phyloP scores from a whole-genome alignment of 2,329 filamentous ascomycete species.

The Alternaria alternata region DNA sequence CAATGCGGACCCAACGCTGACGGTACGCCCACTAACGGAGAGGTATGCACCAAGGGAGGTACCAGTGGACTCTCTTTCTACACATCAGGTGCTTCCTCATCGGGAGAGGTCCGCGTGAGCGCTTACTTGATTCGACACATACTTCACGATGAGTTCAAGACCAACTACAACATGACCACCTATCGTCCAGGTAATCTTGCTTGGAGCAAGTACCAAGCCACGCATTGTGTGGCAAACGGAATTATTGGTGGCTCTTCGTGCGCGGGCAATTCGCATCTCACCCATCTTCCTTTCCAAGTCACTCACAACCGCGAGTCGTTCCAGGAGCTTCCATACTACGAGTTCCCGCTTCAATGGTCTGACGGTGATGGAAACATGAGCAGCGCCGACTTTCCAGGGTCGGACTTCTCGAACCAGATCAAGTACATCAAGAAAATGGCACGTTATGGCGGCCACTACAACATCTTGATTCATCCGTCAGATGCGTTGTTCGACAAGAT shows the following conservation, averaged over 20 bases:
- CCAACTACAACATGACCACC: constrained; percentile 14
- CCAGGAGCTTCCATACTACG: constrained; percentile 16
- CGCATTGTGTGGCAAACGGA: constrained; percentile 14
- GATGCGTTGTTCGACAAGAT: constrained; percentile 18
- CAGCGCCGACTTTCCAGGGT: constrained; percentile 15
- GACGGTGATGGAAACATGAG: constrained; percentile 18
- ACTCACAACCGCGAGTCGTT: constrained; percentile 16
- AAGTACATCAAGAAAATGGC: constrained; percentile 13
- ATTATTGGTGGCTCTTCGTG: constrained; percentile 17
- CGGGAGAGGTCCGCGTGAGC: constrained; percentile 15
- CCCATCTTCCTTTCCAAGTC: constrained; percentile 16
- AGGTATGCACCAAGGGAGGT: constrained; percentile 11
- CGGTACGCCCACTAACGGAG: not conserved
- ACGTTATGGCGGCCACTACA: constrained; percentile 16
- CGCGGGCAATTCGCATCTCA: constrained; percentile 13
- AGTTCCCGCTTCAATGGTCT: constrained; percentile 18
- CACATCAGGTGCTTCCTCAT: constrained; percentile 10
- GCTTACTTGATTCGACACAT: constrained; percentile 12
- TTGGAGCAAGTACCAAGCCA: constrained; percentile 16
- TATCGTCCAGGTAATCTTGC: constrained; percentile 17
- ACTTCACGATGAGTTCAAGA: constrained; percentile 12
- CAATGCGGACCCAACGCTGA: constrained; percentile 13
- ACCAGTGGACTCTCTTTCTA: constrained; percentile 15
- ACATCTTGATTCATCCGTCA: constrained; percentile 20
- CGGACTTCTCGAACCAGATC: constrained; percentile 16